Conservation (phyloP, 192 early-diverging fungal genomes). For the Bifiguratus adelaidae region DNA sequence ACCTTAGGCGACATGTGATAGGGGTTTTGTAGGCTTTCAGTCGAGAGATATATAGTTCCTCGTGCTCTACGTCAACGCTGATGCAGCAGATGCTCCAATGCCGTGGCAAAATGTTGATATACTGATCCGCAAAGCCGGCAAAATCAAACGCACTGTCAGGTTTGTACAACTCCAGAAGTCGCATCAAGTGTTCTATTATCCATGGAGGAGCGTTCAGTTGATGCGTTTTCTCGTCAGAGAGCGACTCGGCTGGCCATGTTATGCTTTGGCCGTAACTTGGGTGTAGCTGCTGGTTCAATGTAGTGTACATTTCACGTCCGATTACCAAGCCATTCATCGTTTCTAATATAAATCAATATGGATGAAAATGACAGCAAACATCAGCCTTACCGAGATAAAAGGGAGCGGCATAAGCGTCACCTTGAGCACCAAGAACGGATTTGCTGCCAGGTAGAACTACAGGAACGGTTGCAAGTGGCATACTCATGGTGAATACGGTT, state of each 20-base stretch:
- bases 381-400: no score
- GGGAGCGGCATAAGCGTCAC: no score
- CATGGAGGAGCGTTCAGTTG: no score
- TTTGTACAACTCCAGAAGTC: conserved; percentile 24
- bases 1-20: conserved; percentile 58
- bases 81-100: conserved; percentile 73
- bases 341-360: no score
- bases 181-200: conserved; percentile 6
- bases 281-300: no score
- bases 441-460: no score
- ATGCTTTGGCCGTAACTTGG: conserved; percentile 7
- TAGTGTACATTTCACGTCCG: no score
- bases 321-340: no score
- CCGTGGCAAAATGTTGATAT: conserved; percentile 47
- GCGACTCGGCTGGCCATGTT: conserved; percentile 9
- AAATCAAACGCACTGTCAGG: conserved; percentile 23
- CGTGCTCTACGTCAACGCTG: conserved; percentile 52
- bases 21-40: conserved; percentile 35
- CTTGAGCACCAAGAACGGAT: no score
- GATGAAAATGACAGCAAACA: no score
- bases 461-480: no score
- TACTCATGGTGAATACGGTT: no score
- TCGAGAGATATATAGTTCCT: conserved; percentile 65
- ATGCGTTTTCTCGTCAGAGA: conserved; percentile 6
- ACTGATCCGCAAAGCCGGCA: conserved; percentile 28